Evolutionary conservation across 352 stramenopile genomes (phyloP), one percentile per base, ranked within the genome.

Genomic region (Globisporangium paddicum): DNA sequence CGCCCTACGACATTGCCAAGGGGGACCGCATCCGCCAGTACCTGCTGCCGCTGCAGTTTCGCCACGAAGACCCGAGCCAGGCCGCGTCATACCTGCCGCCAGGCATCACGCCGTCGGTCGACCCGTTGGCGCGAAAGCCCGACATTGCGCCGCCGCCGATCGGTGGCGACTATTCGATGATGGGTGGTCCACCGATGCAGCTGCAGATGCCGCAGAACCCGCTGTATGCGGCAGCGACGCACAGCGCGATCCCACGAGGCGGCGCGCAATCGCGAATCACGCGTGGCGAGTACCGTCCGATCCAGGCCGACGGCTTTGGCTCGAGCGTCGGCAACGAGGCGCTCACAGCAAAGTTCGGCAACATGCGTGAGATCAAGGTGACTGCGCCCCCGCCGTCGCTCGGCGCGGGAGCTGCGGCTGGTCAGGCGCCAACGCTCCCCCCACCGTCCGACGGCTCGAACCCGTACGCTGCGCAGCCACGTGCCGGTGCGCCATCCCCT

Each of bases 281-380:
- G 35, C 77, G 77, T 7, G 80, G 80, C 42, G 79, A 90, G 57
- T 91, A 90, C 55, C 86, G 86, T 32, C 82, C 85, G 21, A 95
- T 96, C 35, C 80, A 95, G 58, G 83, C 87, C 1, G 88, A 96
- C 58, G 88, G 88, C 26, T 96, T 96, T 57, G 88, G 89, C 40
- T 87, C 83, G 13, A 96, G 85, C 54, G 88, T 96, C 6, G 88
- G 88, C 50, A 96, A 96, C 55, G 79, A 91, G 26, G 74, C 87
- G 44, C 79, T 96, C 18, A 91, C 87, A 40, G 87, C 86, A 55
- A 96, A 95, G 67, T 96, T 91, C 60, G 88, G 88, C 55, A 96
- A 96, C 71, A 93, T 63, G 47, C 75, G 74, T 21, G 82, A 89
- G 45, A 75, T 95, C 40, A 92, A 93, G 59, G 75, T 87, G 1